Conservation (phyloP, 306 rosid species). For the Fagus crenata region DNA sequence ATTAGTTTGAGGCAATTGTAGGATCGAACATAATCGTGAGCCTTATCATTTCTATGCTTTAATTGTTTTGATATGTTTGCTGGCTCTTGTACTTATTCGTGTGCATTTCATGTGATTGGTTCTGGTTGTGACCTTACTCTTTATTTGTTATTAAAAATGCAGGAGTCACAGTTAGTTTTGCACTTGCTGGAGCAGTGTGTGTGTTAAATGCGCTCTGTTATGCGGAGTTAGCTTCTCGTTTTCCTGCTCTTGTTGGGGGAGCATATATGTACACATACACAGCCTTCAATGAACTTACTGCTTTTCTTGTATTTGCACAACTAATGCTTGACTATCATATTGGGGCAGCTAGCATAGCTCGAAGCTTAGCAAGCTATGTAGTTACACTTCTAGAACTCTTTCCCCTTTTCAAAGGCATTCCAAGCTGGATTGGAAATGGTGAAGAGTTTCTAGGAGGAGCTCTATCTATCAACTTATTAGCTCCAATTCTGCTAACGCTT, state of each 20-base stretch:
- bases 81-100: constrained; percentile 3
- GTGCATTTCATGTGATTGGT: constrained; percentile 9
- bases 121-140: constrained; percentile 20
- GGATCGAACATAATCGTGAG: no score
- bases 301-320: constrained; percentile 91
- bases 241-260: constrained; percentile 96
- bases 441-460: constrained; percentile 64
- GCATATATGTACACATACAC: constrained; percentile 88
- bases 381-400: constrained; percentile 72
- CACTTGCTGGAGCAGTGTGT: constrained; percentile 83
- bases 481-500: constrained; percentile 78
- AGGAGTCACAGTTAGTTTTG: constrained; percentile 89
- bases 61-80: constrained; percentile 9
- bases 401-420: constrained; percentile 78
- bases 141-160: constrained; percentile 40
- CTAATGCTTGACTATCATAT: constrained; percentile 95
- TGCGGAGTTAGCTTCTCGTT: constrained; percentile 84
- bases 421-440: constrained; percentile 90
- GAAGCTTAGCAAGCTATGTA: constrained; percentile 84
- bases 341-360: constrained; percentile 96
- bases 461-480: constrained; percentile 77
- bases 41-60: neutral
- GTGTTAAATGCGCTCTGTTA: constrained; percentile 92
- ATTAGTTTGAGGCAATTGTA: no score
- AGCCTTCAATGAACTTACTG: constrained; percentile 91